Evolutionary conservation across 169 alveolate genomes (phyloP), one percentile per base, ranked within the genome.

Genomic region (Plasmodium malariae): DNA sequence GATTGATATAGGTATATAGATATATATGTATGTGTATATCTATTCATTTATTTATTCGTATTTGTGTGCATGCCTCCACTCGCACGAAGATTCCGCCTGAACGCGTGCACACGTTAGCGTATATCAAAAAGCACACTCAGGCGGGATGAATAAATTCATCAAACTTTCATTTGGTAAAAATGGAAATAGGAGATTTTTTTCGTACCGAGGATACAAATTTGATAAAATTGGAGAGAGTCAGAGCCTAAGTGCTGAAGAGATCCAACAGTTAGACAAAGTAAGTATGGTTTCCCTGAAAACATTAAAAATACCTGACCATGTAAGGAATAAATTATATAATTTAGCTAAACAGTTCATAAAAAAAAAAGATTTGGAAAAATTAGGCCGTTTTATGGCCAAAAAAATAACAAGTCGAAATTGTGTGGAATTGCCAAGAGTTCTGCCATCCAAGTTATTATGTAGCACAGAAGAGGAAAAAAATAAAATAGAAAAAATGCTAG

Each of bases 371-470:
- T 36, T 96, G 55, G 98, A 96, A 60, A 92, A 92, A 59, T 76
- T 92, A 67, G 97, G 97, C 2, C 51, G 93, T 3, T 93, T 74
- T 83, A 65, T 96, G 45, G 76, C 95, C 30, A 91, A 74, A 19
- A 68, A 94, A 72, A 32, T 88, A 2, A 93, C 97, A 5, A 85
- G 96, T 34, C 74, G 98, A 62, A 90, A 93, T 19, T 93, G 96
- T 34, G 97, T 90, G 9, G 97, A 95, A 62, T 90, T 95, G 19
- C 98, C 98, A 24, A 69, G 97, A 37, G 93, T 94, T 24, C 83
- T 93, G 40, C 96, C 96, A 4, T 95, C 98, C 7, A 87, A 93
- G 89, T 80, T 70, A 62, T 51, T 48, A 72, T 49, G 37, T 45
- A 14, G 49, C 17, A n/a, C 89, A 28, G 36, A n/a, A 28, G 63